Base-by-base conservation (phyloP, 495 filamentous ascomycete genomes). In the Podospora comata region DNA sequence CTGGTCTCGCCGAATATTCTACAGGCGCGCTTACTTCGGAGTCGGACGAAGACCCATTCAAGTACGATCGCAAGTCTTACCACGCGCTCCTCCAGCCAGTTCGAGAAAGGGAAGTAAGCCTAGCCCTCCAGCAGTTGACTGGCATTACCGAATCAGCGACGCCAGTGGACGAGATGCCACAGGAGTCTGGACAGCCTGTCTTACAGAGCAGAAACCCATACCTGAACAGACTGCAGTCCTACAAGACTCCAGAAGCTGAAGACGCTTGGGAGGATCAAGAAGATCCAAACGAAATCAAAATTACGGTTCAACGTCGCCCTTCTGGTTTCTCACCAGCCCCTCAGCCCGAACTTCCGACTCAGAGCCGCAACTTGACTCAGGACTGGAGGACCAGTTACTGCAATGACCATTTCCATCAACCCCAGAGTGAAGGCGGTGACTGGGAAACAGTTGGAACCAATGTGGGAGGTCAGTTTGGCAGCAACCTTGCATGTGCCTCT, bases 31-130 rank as follows among this genome's bases (percentile, higher is more conserved):
- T 62, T 13, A 70, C 63, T 2, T 69, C 71, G 11, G 73, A 73
- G 13, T 76, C 75, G 5, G 75, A 77, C 44, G 74, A 74, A 4
- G 75, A 79, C 59, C 77, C 72, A 5, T 79, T 79, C 72, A 69
- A 66, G 30, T 79, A 76, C 39, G 77, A 79, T 61, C 70, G 68
- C 34, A 61, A 65, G 7, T 69, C 72, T 18, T 72, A 72, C 58
- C 67, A 65, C 2, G 58, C 70, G 5, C 74, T 74, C 30, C 64
- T 78, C 4, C 66, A 70, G n/a, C 73, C 70, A 11, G 58, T 67
- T 1, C 66, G 67, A 30, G 76, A 78, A 68, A 65, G 74, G 32
- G 76, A 78, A 26, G 70, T 76, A 20, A 78, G 76, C 48, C 68
- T 28, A 3, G 72, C 73, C 1, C 72, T 77, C 19, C 70, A 67